Evolutionary conservation across 164 flowering plant genomes (phyloP), one percentile per base, ranked within the genome.

Genomic region (Magnolia kwangsiensis): DNA sequence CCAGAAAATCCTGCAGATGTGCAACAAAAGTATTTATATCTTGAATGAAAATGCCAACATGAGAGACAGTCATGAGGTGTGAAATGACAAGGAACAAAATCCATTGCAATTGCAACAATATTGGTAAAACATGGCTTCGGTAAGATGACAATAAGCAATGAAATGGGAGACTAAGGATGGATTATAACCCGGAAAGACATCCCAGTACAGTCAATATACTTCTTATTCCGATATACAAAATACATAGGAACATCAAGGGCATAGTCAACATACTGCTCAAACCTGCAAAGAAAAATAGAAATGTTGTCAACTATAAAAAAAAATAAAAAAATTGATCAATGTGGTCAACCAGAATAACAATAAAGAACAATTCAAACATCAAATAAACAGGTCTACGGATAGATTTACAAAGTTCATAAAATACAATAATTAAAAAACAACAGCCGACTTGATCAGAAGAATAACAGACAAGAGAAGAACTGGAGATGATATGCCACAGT

Each of bases 221-320:
- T 91, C 85, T 94, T 94, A 19, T 90, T 86, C 72, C 99, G 91
- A 80, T 92, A 94, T 75, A 88, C 94, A 83, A 94, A 96, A 81
- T 94, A 92, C 98, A 96, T 96, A 51, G 99, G 99, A 80, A 96
- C 99, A 83, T 96, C 98, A 65, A 96, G 92, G 51, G 99, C 99
- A 82, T 94, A 96, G 63, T 94, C 98, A 78, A 94, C 98, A 86
- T 94, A 96, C 74, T 88, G 92, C 89, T 94, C 99, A 87, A 96
- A 96, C 86, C 99, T 96, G 88, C 84, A 85, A 58, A 29, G 20
- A 55, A 69, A 29, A 9, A 31, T 31, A 8, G 67, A 37, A 37
- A 37, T 55, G 61, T 55, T 55, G 18, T 11, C 61, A 55, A 16
- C 16, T 64, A 8, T 1, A 27, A 1, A 27, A 27, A 27, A 27